Conservation (phyloP, 306 rosid species). For the Cicer bijugum region DNA sequence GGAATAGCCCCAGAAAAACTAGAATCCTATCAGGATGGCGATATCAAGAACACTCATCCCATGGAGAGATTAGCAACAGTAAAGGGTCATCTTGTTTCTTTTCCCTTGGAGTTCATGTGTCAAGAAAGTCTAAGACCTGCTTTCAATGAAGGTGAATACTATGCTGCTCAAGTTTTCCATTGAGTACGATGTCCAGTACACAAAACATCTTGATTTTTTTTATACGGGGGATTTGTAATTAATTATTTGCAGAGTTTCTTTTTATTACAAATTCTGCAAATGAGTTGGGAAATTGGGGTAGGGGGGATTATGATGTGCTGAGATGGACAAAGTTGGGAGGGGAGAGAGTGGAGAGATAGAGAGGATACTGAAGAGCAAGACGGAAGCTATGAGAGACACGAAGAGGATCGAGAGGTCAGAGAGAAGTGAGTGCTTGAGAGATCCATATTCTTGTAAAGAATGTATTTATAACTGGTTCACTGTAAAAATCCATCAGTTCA, state of each 20-base stretch:
- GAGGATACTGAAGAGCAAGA: not conserved
- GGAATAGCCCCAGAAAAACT: constrained; percentile 79
- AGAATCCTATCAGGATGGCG: constrained; percentile 69
- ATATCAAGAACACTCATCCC: constrained; percentile 57
- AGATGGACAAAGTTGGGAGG: not conserved
- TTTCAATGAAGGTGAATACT: constrained; percentile 90
- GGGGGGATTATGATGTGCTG: not conserved
- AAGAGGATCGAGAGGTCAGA: not conserved
- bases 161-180: constrained; percentile 91
- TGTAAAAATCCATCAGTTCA: constrained; percentile 43
- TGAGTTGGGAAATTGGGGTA: constrained; percentile 4
- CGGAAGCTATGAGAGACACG: not conserved
- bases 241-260: constrained; percentile 46
- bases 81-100: constrained; percentile 90
- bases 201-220: not conserved
- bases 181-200: constrained; percentile 47
- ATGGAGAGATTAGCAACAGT: constrained; percentile 68
- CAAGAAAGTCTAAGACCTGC: constrained; percentile 94
- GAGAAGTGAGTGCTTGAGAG: constrained; percentile 11
- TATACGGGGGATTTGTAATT: constrained; percentile 41
- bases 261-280: constrained; percentile 44
- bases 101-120: constrained; percentile 89
- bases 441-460: constrained; percentile 48
- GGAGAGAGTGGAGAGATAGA: not conserved
- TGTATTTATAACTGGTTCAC: constrained; percentile 42